Evolutionary conservation across 148 eudicot genomes (phyloP).

Genomic region (Linanthus parryae): DNA sequence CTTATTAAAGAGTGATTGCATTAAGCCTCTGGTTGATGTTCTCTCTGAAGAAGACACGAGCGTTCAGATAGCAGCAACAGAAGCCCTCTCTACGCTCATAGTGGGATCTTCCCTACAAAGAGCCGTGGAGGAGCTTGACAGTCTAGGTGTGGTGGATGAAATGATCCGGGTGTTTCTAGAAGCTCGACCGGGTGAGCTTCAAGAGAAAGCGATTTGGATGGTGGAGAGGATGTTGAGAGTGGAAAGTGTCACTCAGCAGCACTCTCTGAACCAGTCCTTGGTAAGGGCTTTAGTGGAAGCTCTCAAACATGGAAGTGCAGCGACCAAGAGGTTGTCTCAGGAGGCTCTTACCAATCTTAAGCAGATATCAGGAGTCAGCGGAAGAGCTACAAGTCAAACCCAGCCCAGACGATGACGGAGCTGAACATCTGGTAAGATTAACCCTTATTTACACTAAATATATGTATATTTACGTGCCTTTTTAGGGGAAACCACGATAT

Average conservation of each 20-base stretch:
- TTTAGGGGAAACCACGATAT: no score
- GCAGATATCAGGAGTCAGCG: conserved; percentile 61
- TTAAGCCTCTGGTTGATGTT: conserved; percentile 42
- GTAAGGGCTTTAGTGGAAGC: conserved; percentile 65
- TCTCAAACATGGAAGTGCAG: conserved; percentile 44
- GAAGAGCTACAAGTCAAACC: conserved; percentile 34
- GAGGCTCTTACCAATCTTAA: conserved; percentile 54
- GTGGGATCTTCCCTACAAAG: conserved; percentile 24
- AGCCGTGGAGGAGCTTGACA: conserved; percentile 47
- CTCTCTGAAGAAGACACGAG: conserved; percentile 34
- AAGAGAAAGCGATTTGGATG: conserved; percentile 54
- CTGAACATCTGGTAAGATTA: no score
- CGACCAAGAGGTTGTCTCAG: conserved; percentile 44
- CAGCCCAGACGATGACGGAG: conserved; percentile 33
- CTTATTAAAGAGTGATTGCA: conserved; percentile 45
- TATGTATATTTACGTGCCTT: no score
- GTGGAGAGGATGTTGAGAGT: conserved; percentile 46
- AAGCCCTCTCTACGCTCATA: conserved; percentile 57
- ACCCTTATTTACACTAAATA: no score
- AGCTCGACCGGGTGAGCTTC: conserved; percentile 57
- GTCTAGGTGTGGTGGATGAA: conserved; percentile 40
- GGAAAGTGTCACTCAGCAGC: conserved; percentile 30
- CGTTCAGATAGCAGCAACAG: conserved; percentile 46
- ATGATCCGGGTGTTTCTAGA: conserved; percentile 36
- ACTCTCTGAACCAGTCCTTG: conserved; percentile 37